These are phyloP conservation scores for Microbotryum saponariae DNA, from an alignment of 1,284 basidiomycete genomes.

Conservation along the genomic window DNA sequence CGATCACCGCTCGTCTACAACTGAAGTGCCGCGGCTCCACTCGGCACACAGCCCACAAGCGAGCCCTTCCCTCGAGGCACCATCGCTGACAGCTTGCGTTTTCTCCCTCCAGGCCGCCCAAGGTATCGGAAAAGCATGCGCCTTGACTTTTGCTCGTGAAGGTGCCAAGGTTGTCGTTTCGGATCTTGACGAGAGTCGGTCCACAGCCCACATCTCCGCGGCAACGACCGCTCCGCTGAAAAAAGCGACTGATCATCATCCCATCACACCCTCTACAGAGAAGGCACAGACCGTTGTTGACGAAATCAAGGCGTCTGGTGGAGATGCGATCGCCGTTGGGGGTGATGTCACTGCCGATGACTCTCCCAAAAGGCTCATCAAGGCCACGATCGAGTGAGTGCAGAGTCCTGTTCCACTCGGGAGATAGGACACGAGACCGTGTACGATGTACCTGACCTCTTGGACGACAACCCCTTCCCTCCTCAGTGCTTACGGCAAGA, in stretches of 20 bases:
- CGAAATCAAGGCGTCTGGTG: slow-evolving; percentile 66
- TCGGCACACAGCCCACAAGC: too few relatives aligned
- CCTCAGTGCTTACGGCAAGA: slow-evolving; percentile 62
- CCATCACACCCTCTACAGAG: slow-evolving; percentile 45
- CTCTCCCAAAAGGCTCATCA: slow-evolving; percentile 69
- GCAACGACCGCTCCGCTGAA: too few relatives aligned
- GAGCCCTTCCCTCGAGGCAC: too few relatives aligned
- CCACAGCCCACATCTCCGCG: background rate
- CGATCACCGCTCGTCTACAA: too few relatives aligned
- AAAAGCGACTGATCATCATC: background rate
- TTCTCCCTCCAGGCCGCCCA: slow-evolving; percentile 51
- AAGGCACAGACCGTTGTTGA: slow-evolving; percentile 59
- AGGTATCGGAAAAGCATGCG: slow-evolving; percentile 67
- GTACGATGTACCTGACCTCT: background rate
- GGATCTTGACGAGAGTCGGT: slow-evolving; percentile 52
- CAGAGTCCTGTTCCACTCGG: slow-evolving; percentile 6
- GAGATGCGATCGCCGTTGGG: slow-evolving; percentile 61
- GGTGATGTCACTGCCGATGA: slow-evolving; percentile 73
- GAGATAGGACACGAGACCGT: background rate
- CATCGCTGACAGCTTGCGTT: background rate
- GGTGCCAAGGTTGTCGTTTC: slow-evolving; percentile 77
- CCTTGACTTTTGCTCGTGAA: slow-evolving; percentile 70
- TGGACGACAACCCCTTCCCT: background rate
- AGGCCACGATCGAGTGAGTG: slow-evolving; percentile 63
- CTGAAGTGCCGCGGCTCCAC: too few relatives aligned